phyloP scores from a whole-genome alignment of 2,329 filamentous ascomycete species.

The Colletotrichum abscissum region DNA sequence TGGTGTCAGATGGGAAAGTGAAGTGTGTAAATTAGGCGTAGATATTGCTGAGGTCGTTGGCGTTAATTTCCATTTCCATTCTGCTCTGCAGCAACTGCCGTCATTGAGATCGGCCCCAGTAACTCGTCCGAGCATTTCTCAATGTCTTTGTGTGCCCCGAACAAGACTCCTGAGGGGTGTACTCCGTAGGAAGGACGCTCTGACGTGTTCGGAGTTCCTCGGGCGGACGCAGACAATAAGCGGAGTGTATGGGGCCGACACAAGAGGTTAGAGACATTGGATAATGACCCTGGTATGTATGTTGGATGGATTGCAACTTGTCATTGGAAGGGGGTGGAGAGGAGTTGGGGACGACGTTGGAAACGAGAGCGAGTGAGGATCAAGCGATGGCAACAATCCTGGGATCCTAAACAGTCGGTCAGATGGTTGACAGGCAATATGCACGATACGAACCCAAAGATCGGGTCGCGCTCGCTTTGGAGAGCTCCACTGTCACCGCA shows the following conservation, averaged over 20 bases:
- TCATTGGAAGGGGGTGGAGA: neutral
- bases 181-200: neutral
- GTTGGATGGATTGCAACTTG: neutral
- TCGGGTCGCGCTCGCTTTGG: conserved; percentile 8
- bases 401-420: conserved; percentile 15
- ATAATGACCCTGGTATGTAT: neutral
- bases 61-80: neutral
- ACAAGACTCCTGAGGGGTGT: neutral
- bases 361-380: conserved; percentile 1
- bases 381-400: neutral
- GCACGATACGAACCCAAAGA: conserved; percentile 23
- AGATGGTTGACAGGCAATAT: conserved; percentile 1
- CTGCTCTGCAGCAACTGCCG: neutral
- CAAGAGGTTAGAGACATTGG: neutral
- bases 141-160: neutral
- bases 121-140: conserved; percentile 11
- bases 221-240: neutral
- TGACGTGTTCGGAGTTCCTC: conserved; percentile 13
- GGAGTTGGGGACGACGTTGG: neutral
- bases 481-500: conserved; percentile 2
- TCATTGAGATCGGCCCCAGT: conserved; percentile 15
- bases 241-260: neutral
- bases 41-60: neutral
- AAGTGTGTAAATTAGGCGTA: neutral
- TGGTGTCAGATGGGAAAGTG: conserved; percentile 12